Base-by-base conservation (phyloP, 129 eudicot genomes). In the Solidago caesia region DNA sequence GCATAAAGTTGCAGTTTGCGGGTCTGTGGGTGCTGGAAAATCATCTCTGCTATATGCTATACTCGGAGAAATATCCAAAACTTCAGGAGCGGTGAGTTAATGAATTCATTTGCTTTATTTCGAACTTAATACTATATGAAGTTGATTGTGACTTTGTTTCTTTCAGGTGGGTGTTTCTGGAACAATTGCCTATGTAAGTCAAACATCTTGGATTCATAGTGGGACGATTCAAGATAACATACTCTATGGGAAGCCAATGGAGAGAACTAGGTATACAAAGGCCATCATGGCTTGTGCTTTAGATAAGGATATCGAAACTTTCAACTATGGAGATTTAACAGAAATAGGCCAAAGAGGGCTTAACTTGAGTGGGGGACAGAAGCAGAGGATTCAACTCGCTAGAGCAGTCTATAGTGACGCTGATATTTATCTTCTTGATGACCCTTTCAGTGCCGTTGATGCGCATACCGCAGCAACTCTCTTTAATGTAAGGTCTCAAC, bases 281-380 rank as follows among this genome's bases (percentile, higher is more conserved):
- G 87, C 89, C 51, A 84, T 87, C 53, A 84, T 72, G 70, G 95
- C 79, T 2, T 85, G 91, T 75, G 91, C 96, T 39, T 73, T 92
- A 49, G 95, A 92, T 76, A 89, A 89, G 77, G 98, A 92, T 68
- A 81, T 87, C 5, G 75, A 85, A 29, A 80, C 68, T 66, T 85
- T 92, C 55, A 77, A 65, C 63, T 81, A 87, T 79, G 90, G 98
- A 21, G 96, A 92, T 75, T 82, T 84, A 14, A 92, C 91, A 15
- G 97, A 89, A 86, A 89, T 92, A 49, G 96, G 97, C 1, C 89
- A 92, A 60, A 75, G 97, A 84, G 96, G 97, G 55, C 87, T 92
- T 68, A 89, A 92, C 61, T 63, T 89, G 88, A 92, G 98, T 74
- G 92, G 98, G 11, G 98, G 98, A 55, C 96, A 92, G 73, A 92